Percentiles rank a stretch among this genome's conserved stretches.
Evolutionary conservation across 2,329 filamentous ascomycete genomes (phyloP).

Genomic region (Monilinia vaccinii-corymbosi): DNA sequence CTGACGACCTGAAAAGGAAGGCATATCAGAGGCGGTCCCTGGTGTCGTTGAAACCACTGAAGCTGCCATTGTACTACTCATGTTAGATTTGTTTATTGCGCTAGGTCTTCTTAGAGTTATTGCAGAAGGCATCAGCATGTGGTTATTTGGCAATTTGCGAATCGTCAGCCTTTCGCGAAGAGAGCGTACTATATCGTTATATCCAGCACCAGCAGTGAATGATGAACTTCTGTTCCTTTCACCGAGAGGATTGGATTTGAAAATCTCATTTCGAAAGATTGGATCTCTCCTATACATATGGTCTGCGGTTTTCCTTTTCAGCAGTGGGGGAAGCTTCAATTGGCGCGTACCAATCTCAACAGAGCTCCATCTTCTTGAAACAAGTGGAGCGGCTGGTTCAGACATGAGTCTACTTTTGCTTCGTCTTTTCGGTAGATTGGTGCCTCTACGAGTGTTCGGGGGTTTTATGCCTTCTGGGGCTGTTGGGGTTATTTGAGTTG

Average conservation of each 20-base stretch:
- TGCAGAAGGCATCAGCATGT: slow-evolving; percentile 14
- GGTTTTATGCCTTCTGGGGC: background rate
- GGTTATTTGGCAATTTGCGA: slow-evolving; percentile 10
- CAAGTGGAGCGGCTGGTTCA: slow-evolving; percentile 1
- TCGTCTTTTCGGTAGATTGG: background rate
- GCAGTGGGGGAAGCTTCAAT: background rate
- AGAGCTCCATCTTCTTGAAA: slow-evolving; percentile 23
- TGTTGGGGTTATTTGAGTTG: slow-evolving; percentile 16
- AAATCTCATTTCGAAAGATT: background rate
- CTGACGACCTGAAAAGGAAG: background rate
- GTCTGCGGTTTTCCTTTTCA: background rate
- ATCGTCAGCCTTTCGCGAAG: slow-evolving; percentile 18
- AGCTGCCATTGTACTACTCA: background rate
- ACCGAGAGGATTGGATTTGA: background rate
- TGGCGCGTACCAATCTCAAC: slow-evolving; percentile 18
- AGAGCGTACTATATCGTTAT: slow-evolving; percentile 18
- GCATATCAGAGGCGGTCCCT: background rate
- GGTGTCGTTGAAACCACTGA: background rate
- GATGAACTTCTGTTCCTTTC: slow-evolving; percentile 12
- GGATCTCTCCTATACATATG: background rate
- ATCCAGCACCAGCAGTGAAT: slow-evolving; percentile 12
- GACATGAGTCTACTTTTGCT: slow-evolving; percentile 1
- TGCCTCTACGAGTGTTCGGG: background rate
- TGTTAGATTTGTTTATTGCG: background rate
- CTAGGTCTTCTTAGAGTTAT: slow-evolving; percentile 24